Evolutionary conservation across 257 asterid genomes (phyloP).

Genomic region (Anisodus acutangulus): DNA sequence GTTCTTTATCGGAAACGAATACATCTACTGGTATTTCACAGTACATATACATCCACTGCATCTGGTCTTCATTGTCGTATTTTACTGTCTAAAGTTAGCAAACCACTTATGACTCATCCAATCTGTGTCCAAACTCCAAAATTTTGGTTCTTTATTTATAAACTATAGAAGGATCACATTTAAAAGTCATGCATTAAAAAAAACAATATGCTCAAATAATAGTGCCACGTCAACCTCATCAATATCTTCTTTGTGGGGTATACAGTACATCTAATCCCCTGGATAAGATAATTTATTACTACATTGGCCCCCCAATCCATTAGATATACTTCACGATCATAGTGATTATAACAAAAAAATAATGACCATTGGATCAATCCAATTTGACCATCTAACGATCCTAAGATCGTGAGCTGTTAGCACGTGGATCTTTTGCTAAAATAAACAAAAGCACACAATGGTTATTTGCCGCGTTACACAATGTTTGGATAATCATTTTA

Average conservation of each 20-base stretch:
- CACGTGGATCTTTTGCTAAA: background rate
- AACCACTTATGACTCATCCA: too few relatives aligned
- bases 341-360: background rate
- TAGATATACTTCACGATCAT: background rate
- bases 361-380: background rate
- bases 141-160: background rate
- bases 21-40: too few relatives aligned
- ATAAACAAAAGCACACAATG: constrained; percentile 3
- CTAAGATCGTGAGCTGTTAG: background rate
- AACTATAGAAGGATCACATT: background rate
- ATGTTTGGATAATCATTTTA: background rate
- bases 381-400: background rate
- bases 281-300: background rate
- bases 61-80: too few relatives aligned
- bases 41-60: too few relatives aligned
- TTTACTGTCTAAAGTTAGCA: too few relatives aligned
- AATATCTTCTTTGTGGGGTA: background rate
- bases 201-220: background rate
- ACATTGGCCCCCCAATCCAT: background rate
- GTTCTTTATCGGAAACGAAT: too few relatives aligned
- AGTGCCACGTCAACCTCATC: constrained; percentile 17
- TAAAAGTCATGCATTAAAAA: background rate
- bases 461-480: constrained; percentile 25
- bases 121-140: background rate
- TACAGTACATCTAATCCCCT: too few relatives aligned